These are phyloP conservation scores for Pestalotiopsis sp. DNA, from an alignment of 2,329 filamentous ascomycete species.

Conservation along the genomic window DNA sequence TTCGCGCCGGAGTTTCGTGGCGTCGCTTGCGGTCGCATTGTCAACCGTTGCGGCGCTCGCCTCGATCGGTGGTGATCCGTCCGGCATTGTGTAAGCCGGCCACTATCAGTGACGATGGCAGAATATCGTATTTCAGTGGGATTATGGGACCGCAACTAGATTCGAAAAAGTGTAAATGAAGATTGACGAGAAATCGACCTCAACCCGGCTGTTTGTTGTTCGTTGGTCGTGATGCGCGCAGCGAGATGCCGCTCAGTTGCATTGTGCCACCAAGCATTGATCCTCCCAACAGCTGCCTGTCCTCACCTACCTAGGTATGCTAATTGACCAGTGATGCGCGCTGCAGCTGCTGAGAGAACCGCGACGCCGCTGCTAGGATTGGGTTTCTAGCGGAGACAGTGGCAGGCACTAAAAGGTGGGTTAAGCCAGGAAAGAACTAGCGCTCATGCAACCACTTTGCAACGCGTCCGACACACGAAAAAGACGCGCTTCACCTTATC, in stretches of 20 bases:
- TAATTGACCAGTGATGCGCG: background rate
- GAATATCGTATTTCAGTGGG: background rate
- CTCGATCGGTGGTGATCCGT: background rate
- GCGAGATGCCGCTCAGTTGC: background rate
- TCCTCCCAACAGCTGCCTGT: background rate
- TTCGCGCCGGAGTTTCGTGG: slow-evolving; percentile 47
- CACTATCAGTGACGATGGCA: slow-evolving; percentile 18
- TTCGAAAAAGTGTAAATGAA: no score
- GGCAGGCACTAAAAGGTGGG: background rate
- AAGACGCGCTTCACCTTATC: background rate
- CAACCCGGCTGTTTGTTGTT: no score
- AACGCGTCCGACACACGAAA: slow-evolving; percentile 4
- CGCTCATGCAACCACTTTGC: slow-evolving; percentile 9
- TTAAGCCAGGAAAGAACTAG: background rate
- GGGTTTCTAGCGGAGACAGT: background rate
- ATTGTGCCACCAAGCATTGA: background rate
- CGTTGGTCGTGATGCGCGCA: no score
- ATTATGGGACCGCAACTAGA: no score
- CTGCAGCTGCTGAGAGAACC: background rate
- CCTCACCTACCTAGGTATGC: background rate
- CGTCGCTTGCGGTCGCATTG: slow-evolving; percentile 16
- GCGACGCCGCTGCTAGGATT: background rate
- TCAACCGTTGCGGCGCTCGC: slow-evolving; percentile 26
- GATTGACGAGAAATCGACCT: no score
- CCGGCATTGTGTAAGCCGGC: slow-evolving; percentile 1